phyloP scores from a whole-genome alignment of 768 basidiomycete species.

The Rhodotorula diobovata region DNA sequence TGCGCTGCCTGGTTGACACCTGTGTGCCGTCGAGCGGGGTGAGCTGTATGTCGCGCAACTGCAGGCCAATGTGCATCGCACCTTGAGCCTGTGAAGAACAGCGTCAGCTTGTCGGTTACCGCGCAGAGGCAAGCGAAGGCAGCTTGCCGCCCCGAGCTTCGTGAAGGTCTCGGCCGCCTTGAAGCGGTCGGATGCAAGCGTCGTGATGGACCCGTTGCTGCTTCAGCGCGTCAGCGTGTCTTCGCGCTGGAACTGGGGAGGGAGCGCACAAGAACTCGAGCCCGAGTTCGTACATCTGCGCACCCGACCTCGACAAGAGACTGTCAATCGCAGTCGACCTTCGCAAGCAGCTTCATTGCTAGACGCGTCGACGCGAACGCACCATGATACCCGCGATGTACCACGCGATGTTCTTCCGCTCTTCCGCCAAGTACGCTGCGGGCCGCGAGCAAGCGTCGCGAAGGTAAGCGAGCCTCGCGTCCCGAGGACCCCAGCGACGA shows the following conservation, averaged over 20 bases:
- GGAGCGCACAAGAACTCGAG: constrained; percentile 20
- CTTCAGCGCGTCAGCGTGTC: neutral
- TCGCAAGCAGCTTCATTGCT: no score
- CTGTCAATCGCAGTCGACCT: no score
- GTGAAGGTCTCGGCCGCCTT: constrained; percentile 37
- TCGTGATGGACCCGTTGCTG: constrained; percentile 31
- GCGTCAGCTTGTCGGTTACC: no score
- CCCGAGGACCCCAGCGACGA: no score
- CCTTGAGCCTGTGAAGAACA: no score
- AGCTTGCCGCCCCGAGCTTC: constrained; percentile 40
- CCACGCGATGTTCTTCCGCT: neutral
- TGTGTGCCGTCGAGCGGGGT: neutral
- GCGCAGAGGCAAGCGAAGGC: no score
- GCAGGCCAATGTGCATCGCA: no score
- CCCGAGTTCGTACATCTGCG: constrained; percentile 4
- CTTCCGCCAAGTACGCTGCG: neutral
- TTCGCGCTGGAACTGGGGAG: no score
- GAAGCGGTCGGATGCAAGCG: constrained; percentile 40
- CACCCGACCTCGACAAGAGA: neutral
- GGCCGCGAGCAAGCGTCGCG: no score
- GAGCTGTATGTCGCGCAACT: no score
- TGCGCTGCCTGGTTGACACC: constrained; percentile 44
- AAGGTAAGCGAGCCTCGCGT: neutral
- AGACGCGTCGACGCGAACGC: neutral
- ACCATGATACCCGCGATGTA: constrained; percentile 11